A percentile compares a stretch with the other conserved stretches of the same genome.
These are phyloP conservation scores for Kwoniella bestiolae DNA, from an alignment of 768 basidiomycete species.

Conservation along the genomic window DNA sequence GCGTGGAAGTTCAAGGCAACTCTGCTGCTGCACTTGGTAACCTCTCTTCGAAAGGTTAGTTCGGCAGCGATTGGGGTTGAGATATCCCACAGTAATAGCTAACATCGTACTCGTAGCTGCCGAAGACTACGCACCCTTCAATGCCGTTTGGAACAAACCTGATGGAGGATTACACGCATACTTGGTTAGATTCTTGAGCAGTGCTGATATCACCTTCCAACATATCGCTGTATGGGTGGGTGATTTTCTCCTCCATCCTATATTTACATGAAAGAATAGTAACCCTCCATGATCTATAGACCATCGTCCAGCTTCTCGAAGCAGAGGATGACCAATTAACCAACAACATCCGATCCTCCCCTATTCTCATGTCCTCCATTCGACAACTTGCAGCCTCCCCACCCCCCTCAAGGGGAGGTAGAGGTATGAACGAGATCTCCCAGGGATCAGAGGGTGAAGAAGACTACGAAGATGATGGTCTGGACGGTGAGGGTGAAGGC, in stretches of 20 bases:
- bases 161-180: slow-evolving; percentile 97
- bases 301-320: slow-evolving; percentile 94
- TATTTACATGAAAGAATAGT: not conserved
- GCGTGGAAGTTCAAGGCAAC: slow-evolving; percentile 98
- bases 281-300: slow-evolving; percentile 54
- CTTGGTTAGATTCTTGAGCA: slow-evolving; percentile 88
- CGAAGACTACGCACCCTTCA: slow-evolving; percentile 92
- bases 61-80: too few relatives aligned
- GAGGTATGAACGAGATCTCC: slow-evolving; percentile 56
- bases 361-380: slow-evolving; percentile 80
- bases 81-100: slow-evolving; percentile 9
- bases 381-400: slow-evolving; percentile 70
- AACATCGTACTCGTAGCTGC: slow-evolving; percentile 37
- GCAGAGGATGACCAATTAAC: slow-evolving; percentile 92
- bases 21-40: slow-evolving; percentile 97
- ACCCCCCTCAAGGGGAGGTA: slow-evolving; percentile 41
- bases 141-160: slow-evolving; percentile 96
- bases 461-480: slow-evolving; percentile 65
- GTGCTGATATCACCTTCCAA: slow-evolving; percentile 95
- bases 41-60: slow-evolving; percentile 88
- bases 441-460: slow-evolving; percentile 68
- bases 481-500: slow-evolving; percentile 69
- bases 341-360: slow-evolving; percentile 85
- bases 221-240: slow-evolving; percentile 93
- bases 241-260: too few relatives aligned